phyloP scores from a whole-genome alignment of 1,284 basidiomycete species.

The Spongispora temasekensis region DNA sequence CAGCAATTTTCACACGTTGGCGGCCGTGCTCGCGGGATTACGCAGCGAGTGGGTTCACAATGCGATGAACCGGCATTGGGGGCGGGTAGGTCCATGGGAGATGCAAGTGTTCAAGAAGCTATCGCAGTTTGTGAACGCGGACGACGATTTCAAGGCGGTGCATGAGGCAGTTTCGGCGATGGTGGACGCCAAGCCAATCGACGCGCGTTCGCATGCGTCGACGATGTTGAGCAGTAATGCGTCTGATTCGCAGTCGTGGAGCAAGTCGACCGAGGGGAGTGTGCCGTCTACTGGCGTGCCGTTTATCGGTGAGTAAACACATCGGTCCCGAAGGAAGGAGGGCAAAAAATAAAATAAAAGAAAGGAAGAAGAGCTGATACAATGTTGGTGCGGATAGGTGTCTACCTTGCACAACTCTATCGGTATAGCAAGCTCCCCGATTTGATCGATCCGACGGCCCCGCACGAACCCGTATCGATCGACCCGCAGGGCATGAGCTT shows the following conservation, averaged over 20 bases:
- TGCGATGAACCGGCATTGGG: constrained; percentile 71
- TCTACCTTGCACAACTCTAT: constrained; percentile 76
- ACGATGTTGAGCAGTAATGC: constrained; percentile 50
- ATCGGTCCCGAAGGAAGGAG: no score
- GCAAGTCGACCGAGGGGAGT: constrained; percentile 49
- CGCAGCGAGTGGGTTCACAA: constrained; percentile 70
- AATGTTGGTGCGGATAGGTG: no score
- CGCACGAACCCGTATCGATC: constrained; percentile 64
- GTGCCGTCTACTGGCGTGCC: constrained; percentile 64
- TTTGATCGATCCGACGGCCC: constrained; percentile 80
- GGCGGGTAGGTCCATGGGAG: constrained; percentile 72
- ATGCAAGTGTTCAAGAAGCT: constrained; percentile 77
- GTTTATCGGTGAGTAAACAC: constrained; percentile 71
- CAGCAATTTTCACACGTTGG: constrained; percentile 80
- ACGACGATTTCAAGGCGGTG: constrained; percentile 77
- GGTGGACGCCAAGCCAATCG: constrained; percentile 61
- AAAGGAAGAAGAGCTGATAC: no score
- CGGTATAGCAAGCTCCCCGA: constrained; percentile 72
- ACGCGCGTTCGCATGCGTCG: constrained; percentile 48
- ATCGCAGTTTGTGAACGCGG: constrained; percentile 65
- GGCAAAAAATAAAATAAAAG: no score
- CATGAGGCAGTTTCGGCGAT: constrained; percentile 66
- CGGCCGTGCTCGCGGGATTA: constrained; percentile 81
- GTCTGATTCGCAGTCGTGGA: constrained; percentile 38
- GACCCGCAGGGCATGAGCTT: constrained; percentile 64